Percentiles rank a stretch among this genome's conserved stretches.
Conservation (phyloP, 164 flowering plant genomes). For the Stephania yunnanensis region DNA sequence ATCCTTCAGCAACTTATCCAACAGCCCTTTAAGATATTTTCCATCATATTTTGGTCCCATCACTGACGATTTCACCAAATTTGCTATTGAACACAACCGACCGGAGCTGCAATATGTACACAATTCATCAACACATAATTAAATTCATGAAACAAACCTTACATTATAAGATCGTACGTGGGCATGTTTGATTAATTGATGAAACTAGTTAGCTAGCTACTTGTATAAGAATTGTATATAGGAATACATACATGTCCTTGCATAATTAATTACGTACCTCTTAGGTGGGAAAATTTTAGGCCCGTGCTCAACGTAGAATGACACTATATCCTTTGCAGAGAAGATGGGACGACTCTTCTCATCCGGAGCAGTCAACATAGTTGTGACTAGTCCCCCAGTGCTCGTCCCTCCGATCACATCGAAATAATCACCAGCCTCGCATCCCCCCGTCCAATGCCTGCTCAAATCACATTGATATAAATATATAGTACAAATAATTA, state of each 20-base stretch:
- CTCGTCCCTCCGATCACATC: constrained; percentile 38
- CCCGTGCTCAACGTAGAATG: constrained; percentile 27
- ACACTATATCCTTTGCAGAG: constrained; percentile 29
- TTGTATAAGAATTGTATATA: too few species aligned
- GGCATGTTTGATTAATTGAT: too few species aligned
- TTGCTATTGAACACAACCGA: not conserved
- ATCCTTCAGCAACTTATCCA: constrained; percentile 15
- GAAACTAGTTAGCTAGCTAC: too few species aligned
- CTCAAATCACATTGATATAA: not conserved
- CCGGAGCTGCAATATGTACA: too few species aligned
- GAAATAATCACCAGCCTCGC: constrained; percentile 33
- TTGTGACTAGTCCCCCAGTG: constrained; percentile 32
- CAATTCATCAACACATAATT: too few species aligned
- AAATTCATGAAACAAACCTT: too few species aligned
- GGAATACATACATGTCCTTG: too few species aligned
- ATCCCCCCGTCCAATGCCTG: constrained; percentile 31
- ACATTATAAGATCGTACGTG: too few species aligned
- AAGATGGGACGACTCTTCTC: constrained; percentile 22
- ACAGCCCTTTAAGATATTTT: constrained; percentile 26
- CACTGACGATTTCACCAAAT: not conserved
- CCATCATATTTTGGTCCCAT: constrained; percentile 30
- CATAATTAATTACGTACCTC: not conserved
- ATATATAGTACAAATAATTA: not conserved
- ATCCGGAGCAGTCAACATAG: constrained; percentile 29
- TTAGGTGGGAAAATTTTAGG: constrained; percentile 31